phyloP scores from a whole-genome alignment of 73 alveolate species.

The Symbiodinium natans region DNA sequence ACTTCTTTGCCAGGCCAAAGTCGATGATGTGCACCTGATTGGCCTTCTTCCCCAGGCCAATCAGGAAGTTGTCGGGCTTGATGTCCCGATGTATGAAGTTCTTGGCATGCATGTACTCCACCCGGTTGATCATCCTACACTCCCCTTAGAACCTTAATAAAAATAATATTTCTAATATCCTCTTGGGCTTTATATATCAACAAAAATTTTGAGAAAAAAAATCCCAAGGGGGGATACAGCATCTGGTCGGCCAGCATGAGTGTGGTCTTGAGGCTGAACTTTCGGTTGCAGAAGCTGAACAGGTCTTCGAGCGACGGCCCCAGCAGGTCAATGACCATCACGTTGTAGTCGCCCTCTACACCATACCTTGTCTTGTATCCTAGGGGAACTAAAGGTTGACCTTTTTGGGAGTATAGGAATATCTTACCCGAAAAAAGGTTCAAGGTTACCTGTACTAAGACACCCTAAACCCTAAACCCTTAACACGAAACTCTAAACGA shows the following conservation, averaged over 20 bases:
- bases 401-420: not conserved
- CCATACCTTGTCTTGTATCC: constrained; percentile 94
- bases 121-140: constrained; percentile 95
- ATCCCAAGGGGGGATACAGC: constrained; percentile 65
- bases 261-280: constrained; percentile 97
- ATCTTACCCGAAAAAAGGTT: not conserved
- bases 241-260: constrained; percentile 97
- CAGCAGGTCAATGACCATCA: constrained; percentile 98
- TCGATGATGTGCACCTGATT: constrained; percentile 97
- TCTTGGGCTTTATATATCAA: too few species aligned
- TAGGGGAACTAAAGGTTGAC: not conserved
- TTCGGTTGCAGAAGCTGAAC: constrained; percentile 97
- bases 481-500: not conserved
- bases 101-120: constrained; percentile 98
- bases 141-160: too few species aligned
- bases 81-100: constrained; percentile 98
- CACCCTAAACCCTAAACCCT: too few species aligned
- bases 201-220: too few species aligned
- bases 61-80: constrained; percentile 98
- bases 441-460: not conserved
- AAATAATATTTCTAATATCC: too few species aligned
- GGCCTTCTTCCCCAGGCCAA: constrained; percentile 98
- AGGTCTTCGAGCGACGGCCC: constrained; percentile 99
- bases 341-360: constrained; percentile 98
- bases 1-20: constrained; percentile 98